phyloP scores from a whole-genome alignment of 73 alveolate species.

The Tetrahymena thermophila region DNA sequence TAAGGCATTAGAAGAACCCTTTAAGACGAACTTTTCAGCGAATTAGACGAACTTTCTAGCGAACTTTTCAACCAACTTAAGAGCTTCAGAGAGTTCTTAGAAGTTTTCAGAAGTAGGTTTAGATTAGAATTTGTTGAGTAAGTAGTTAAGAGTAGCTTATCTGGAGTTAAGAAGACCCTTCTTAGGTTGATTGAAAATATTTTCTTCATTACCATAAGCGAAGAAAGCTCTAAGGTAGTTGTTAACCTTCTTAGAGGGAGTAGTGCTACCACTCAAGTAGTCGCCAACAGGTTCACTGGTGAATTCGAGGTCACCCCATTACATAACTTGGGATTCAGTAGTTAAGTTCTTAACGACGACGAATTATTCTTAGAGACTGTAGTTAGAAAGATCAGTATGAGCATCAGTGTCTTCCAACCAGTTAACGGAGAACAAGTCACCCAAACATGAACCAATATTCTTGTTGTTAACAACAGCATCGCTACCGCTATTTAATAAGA shows the following conservation, averaged over 20 bases:
- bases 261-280: neutral
- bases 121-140: neutral
- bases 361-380: conserved; percentile 73
- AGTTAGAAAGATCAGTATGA: conserved; percentile 47
- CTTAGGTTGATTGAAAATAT: neutral
- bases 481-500: conserved; percentile 5
- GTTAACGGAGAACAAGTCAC: conserved; percentile 93
- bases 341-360: conserved; percentile 53
- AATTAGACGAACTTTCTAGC: neutral
- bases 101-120: neutral
- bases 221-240: neutral
- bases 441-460: conserved; percentile 95
- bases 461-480: conserved; percentile 85
- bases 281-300: conserved; percentile 26
- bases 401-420: conserved; percentile 96
- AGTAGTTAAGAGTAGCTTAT: neutral
- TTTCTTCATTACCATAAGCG: neutral
- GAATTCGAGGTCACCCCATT: conserved; percentile 80
- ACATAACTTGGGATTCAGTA: conserved; percentile 71
- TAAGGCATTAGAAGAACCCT: neutral
- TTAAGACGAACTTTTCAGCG: neutral
- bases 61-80: neutral
- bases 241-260: neutral
- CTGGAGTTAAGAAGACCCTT: neutral
- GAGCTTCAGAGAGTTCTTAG: neutral